Evolutionary conservation across 371 early-diverging fungal genomes (phyloP).

Genomic region (Parasitella parasitica): DNA sequence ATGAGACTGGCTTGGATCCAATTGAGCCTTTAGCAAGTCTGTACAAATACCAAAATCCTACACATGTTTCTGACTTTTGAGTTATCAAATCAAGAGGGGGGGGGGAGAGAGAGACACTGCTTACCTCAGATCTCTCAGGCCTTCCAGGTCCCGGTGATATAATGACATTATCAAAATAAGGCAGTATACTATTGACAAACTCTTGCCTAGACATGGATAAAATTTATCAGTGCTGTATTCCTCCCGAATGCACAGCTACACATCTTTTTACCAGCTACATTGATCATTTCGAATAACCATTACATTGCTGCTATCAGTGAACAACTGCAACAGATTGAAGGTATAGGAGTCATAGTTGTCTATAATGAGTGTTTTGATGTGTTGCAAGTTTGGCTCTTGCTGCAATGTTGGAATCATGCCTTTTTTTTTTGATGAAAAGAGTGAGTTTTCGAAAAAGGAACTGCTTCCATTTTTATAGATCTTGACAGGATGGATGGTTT

Average conservation of each 20-base stretch:
- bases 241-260: background rate
- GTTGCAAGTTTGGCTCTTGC: background rate
- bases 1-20: conserved; percentile 26
- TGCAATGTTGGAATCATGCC: background rate
- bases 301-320: conserved; percentile 45
- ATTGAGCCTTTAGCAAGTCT: conserved; percentile 58
- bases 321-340: conserved; percentile 85
- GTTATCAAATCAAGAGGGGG: background rate
- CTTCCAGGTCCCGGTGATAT: conserved; percentile 94
- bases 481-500: background rate
- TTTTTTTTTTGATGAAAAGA: background rate
- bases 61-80: background rate
- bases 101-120: background rate
- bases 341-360: conserved; percentile 98
- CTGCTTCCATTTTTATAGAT: background rate
- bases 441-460: background rate
- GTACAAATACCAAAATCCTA: conserved; percentile 87
- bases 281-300: conserved; percentile 92
- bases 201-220: conserved; percentile 43
- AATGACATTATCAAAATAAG: conserved; percentile 84
- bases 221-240: no score
- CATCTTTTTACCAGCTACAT: conserved; percentile 66
- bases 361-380: conserved; percentile 70
- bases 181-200: conserved; percentile 63
- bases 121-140: conserved; percentile 57